Base-by-base conservation (phyloP, 352 stramenopile genomes). In the Phytophthora fragariae region DNA sequence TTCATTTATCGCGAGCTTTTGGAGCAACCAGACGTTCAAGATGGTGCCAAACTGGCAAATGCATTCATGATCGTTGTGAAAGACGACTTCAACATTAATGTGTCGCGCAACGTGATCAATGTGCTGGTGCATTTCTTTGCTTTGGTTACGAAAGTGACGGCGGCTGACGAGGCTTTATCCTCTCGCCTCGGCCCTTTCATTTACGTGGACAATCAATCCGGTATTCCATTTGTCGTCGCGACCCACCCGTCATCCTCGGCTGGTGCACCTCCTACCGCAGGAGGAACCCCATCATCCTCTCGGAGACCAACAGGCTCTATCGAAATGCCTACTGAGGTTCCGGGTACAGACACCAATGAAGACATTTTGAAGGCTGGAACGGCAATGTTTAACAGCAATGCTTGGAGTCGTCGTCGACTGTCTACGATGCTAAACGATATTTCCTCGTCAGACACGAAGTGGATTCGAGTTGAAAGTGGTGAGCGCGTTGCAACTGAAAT, bases 171-270 rank as follows among this genome's bases (percentile, higher is more conserved):
- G 57, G 75, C 69, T 14, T 68, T 85, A 31, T 72, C 68, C 41
- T 77, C 80, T 9, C 85, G 84, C 8, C 85, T 96, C 29, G 89
- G 89, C 1, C 85, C 88, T 19, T 94, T 90, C 65, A 92, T 96
- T 56, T 96, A 96, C 61, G 86, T 96, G 7, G 89, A 96, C 57
- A 96, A 96, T 55, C 88, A 96, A 54, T 93, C 88, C 2, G 89
- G 89, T 10, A 94, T 96, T 57, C 84, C 84, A 24, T 93, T 96
- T 71, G 68, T 91, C n/a, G 81, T 93, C 9, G 89, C 89, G n/a
- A 88, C 80, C 4, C 82, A 91, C 53, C 76, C 79, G 33, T 77
- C 81, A 14, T 78, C 72, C 14, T 80, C 73, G 11, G 53, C 46
- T 58, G 56, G 44, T 57, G 35, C 63, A 49, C 3, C 31, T 10